Conservation (phyloP, 1,284 basidiomycete genomes). For the Marasmius oreades region DNA sequence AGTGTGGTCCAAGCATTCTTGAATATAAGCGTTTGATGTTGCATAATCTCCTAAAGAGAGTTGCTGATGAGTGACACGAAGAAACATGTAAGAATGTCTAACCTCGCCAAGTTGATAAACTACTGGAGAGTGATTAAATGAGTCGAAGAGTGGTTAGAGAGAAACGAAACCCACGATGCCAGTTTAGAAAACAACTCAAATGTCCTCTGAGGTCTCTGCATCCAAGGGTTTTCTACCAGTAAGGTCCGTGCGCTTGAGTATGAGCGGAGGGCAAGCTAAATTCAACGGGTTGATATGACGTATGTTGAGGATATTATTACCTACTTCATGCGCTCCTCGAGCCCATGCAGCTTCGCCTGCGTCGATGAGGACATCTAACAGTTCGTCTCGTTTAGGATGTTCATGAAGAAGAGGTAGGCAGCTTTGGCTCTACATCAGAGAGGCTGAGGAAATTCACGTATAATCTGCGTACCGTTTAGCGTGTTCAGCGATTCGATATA, state of each 20-base stretch:
- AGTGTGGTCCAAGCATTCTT: slow-evolving; percentile 47
- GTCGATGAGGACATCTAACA: slow-evolving; percentile 57
- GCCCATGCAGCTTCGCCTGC: slow-evolving; percentile 68
- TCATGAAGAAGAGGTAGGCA: slow-evolving; percentile 59
- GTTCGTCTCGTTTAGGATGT: slow-evolving; percentile 55
- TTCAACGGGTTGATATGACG: background rate
- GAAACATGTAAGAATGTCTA: background rate
- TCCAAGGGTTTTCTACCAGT: slow-evolving; percentile 52
- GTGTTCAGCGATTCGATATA: slow-evolving; percentile 66
- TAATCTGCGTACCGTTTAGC: slow-evolving; percentile 46
- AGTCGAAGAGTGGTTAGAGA: background rate
- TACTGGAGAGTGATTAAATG: slow-evolving; percentile 21
- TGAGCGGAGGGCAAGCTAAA: slow-evolving; percentile 56
- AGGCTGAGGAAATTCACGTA: background rate
- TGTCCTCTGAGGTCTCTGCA: slow-evolving; percentile 42
- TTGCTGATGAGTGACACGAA: background rate
- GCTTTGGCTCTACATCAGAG: slow-evolving; percentile 26
- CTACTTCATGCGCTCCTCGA: slow-evolving; percentile 68
- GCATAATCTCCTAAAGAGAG: slow-evolving; percentile 43
- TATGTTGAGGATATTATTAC: background rate
- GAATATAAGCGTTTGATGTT: slow-evolving; percentile 47
- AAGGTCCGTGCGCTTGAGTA: slow-evolving; percentile 55
- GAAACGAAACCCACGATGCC: slow-evolving; percentile 47
- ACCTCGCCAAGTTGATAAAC: slow-evolving; percentile 65
- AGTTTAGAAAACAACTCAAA: slow-evolving; percentile 51